A percentile compares a stretch with the other conserved stretches of the same genome.
Conservation (phyloP, 257 asterid species). For the Salvia rosmarinus region DNA sequence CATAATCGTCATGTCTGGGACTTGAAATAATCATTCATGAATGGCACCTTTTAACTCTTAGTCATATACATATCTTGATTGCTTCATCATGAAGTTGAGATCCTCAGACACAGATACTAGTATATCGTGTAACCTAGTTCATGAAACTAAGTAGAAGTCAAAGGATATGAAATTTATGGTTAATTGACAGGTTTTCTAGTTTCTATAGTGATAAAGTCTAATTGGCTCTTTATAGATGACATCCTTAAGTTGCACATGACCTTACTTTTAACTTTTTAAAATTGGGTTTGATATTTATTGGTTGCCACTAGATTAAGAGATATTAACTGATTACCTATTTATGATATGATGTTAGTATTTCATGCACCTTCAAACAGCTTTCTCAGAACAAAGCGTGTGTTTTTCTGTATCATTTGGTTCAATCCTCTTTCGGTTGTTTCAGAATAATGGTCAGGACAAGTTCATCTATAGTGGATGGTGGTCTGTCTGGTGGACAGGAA, state of each 20-base stretch:
- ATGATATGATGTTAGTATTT: background rate
- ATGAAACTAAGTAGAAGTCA: constrained; percentile 13
- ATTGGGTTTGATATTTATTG: background rate
- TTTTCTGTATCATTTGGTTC: background rate
- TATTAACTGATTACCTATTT: background rate
- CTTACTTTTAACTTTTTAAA: background rate
- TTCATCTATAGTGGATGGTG: constrained; percentile 74
- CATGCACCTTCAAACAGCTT: background rate
- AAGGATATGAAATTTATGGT: constrained; percentile 6
- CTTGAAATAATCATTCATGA: background rate
- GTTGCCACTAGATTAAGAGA: constrained; percentile 3
- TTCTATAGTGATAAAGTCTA: background rate
- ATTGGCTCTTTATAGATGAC: background rate
- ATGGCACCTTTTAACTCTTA: background rate
- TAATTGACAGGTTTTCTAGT: constrained; percentile 3
- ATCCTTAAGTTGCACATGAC: background rate
- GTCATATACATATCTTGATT: background rate
- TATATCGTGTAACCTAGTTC: background rate
- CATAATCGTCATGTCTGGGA: background rate
- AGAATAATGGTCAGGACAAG: constrained; percentile 49
- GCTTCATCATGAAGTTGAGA: constrained; percentile 9
- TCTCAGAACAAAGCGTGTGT: constrained; percentile 8
- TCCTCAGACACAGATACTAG: background rate
- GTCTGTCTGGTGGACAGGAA: constrained; percentile 91
- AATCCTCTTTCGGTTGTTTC: constrained; percentile 34